These are phyloP conservation scores for Taphrina pruni DNA, from an alignment of 1,139 yeast species.

Conservation along the genomic window DNA sequence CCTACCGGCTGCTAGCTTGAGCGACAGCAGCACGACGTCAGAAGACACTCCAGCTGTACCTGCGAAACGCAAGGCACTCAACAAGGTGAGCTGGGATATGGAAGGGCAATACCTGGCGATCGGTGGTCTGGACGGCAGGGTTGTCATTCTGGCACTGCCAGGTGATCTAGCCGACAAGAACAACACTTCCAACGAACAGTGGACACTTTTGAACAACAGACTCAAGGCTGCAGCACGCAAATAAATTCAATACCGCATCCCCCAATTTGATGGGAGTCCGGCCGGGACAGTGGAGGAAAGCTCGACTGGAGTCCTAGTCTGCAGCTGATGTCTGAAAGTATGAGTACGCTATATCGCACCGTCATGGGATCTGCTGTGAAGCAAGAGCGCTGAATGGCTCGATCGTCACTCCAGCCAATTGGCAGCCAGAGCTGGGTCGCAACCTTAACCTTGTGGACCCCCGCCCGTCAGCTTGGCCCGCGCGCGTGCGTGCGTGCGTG, in stretches of 20 bases:
- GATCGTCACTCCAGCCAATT: too few species aligned
- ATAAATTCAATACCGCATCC: neutral
- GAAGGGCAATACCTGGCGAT: conserved; percentile 50
- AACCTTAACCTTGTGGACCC: too few species aligned
- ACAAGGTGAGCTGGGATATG: conserved; percentile 50
- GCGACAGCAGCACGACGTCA: neutral
- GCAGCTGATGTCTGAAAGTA: too few species aligned
- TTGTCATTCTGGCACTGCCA: conserved; percentile 50
- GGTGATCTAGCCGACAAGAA: conserved; percentile 5
- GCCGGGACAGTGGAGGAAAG: too few species aligned
- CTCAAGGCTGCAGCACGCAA: conserved; percentile 17
- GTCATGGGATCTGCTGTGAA: too few species aligned
- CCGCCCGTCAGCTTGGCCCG: too few species aligned
- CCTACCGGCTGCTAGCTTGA: conserved; percentile 44
- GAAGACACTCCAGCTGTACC: conserved; percentile 22
- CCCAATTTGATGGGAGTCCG: too few species aligned
- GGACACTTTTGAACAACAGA: conserved; percentile 2
- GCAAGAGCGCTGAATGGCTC: too few species aligned
- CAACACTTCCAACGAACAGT: neutral
- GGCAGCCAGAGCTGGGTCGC: too few species aligned
- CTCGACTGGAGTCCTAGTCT: too few species aligned
- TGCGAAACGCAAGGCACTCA: conserved; percentile 46
- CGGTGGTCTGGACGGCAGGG: conserved; percentile 53
- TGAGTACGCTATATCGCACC: too few species aligned
- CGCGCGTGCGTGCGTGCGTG: too few species aligned